Base-by-base conservation (phyloP, 192 early-diverging fungal genomes). In the Coemansia sp. region DNA sequence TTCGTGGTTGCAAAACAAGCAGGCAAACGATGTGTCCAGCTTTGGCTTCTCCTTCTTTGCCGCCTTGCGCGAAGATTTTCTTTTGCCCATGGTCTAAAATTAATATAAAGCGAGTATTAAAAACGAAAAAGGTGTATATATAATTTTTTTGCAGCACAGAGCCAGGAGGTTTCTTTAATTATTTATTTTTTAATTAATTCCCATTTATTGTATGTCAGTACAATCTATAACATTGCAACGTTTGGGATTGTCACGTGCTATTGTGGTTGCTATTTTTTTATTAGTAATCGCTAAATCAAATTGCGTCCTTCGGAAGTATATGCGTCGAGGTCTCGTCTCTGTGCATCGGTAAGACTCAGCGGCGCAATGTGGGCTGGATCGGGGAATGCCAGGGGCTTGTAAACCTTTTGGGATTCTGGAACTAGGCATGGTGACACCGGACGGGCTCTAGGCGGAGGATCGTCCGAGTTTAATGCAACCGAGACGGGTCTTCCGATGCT, bases 1-100 rank as follows among this genome's bases (percentile, higher is more conserved):
- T 60, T 95, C 93, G 70, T 96, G 94, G 72, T 91, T 92, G 83
- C 94, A 96, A 60, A 90, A 92, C 16, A 94, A 82, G 51, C 93
- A 96, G 48, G 84, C 76, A 66, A 96, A 95, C 58, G 85, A 79
- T 31, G 84, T 89, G 72, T 91, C 92, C 11, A 95, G 85, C 40
- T 72, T 85, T 20, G 75, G 69, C 72, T 89, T 88, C 49, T 87
- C 75, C 66, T 84, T 86, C 60, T 80, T 85, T 30, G 76, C 82
- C 4, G 87, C 77, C 81, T 94, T 93, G 73, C 92, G 85, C 34
- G 89, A 85, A 48, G 87, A 76, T 68, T 92, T 91, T 61, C 90
- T 80, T 71, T 94, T 93, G n/a, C 91, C 90, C 91, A 76, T 76
- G 25, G 29, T 55, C 22, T 25, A 25, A 25, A 25, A 1, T 1